phyloP scores from a whole-genome alignment of 2,329 filamentous ascomycete genomes.

The Penicillium sp. region DNA sequence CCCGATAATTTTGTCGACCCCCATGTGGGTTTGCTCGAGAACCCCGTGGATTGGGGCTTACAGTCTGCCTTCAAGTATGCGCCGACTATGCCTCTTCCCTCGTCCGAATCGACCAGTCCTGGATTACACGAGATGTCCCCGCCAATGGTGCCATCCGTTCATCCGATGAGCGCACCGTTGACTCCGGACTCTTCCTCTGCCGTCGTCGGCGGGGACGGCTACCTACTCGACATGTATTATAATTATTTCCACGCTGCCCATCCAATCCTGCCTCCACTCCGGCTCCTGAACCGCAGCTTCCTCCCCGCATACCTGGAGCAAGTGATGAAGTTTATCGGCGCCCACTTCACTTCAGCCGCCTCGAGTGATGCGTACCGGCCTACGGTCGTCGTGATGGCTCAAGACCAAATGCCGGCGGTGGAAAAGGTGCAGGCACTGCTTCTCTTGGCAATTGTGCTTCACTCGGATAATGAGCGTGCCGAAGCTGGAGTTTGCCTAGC shows the following conservation, averaged over 20 bases:
- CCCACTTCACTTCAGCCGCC: constrained; percentile 53
- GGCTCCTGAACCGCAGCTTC: constrained; percentile 40
- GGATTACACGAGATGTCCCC: constrained; percentile 21
- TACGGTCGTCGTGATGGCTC: constrained; percentile 33
- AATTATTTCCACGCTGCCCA: constrained; percentile 58
- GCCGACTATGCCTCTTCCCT: constrained; percentile 25
- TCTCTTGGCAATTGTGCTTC: constrained; percentile 73
- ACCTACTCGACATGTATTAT: constrained; percentile 58
- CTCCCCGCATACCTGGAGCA: constrained; percentile 52
- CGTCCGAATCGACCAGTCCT: constrained; percentile 29
- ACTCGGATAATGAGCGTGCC: constrained; percentile 72
- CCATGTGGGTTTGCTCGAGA: constrained; percentile 37
- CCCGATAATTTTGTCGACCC: constrained; percentile 52
- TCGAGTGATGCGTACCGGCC: constrained; percentile 49
- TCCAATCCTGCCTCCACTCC: constrained; percentile 57
- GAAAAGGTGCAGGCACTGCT: constrained; percentile 77
- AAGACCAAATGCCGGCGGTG: constrained; percentile 49
- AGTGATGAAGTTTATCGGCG: constrained; percentile 60
- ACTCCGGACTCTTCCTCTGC: constrained; percentile 41
- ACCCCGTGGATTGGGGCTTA: constrained; percentile 41
- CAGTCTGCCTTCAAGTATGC: constrained; percentile 37
- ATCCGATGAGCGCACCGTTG: constrained; percentile 29
- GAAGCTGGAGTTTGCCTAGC: constrained; percentile 68
- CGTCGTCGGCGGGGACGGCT: constrained; percentile 34
- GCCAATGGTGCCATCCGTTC: constrained; percentile 18